A percentile compares a stretch with the other conserved stretches of the same genome.
Conservation (phyloP, 2,329 filamentous ascomycete species). For the Teratosphaeria destructans region DNA sequence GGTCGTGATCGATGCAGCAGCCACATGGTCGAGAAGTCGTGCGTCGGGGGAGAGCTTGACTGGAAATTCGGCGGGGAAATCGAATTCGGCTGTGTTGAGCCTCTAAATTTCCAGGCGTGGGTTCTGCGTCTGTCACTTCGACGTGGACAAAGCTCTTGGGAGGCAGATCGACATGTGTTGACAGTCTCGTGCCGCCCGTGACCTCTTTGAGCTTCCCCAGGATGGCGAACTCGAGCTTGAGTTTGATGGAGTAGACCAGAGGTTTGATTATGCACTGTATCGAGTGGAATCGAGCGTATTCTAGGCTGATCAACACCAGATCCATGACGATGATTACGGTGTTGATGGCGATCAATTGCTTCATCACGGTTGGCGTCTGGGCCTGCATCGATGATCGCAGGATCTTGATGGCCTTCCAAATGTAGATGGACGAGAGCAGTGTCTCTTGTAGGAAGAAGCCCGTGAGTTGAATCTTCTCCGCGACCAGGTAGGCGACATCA, state of each 20-base stretch:
- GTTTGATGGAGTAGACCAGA: slow-evolving; percentile 16
- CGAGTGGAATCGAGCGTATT: slow-evolving; percentile 17
- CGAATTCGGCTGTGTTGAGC: not conserved
- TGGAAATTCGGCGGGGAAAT: not conserved
- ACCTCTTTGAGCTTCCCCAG: slow-evolving; percentile 10
- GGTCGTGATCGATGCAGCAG: no score
- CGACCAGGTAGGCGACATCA: not conserved
- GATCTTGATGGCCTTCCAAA: not conserved
- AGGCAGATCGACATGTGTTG: not conserved
- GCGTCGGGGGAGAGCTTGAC: no score
- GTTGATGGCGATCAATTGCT: slow-evolving; percentile 26
- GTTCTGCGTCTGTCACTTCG: no score
- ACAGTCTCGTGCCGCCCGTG: not conserved
- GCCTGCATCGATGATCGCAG: not conserved
- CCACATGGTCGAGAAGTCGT: no score
- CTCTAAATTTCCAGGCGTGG: not conserved
- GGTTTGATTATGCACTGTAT: slow-evolving; percentile 27
- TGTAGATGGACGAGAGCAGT: not conserved
- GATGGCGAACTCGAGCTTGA: slow-evolving; percentile 12
- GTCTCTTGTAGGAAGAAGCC: not conserved
- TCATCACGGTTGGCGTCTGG: slow-evolving; percentile 5
- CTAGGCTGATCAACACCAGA: slow-evolving; percentile 21
- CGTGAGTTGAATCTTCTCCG: not conserved
- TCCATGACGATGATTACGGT: slow-evolving; percentile 26
- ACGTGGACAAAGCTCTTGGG: no score